Percentiles rank a stretch among this genome's conserved stretches.
These are phyloP conservation scores for Phytophthora vignae DNA, from an alignment of 352 stramenopile genomes.

Conservation along the genomic window DNA sequence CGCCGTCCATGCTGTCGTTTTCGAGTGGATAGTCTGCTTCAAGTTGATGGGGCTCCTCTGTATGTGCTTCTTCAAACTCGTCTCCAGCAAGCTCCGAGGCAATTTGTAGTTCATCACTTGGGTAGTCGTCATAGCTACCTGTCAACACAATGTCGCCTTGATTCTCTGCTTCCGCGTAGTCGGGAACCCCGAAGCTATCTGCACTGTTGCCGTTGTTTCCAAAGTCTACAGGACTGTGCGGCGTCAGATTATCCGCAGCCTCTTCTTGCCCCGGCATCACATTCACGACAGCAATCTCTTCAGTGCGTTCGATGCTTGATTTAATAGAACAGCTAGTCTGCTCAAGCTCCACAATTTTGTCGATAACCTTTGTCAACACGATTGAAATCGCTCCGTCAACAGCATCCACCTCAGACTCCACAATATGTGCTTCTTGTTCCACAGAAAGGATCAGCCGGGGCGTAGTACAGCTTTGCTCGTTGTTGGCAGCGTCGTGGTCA, in stretches of 20 bases:
- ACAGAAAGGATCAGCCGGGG: neutral
- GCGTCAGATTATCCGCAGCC: neutral
- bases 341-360: constrained; percentile 7
- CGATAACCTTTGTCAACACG: constrained; percentile 6
- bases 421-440: neutral
- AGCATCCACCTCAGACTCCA: neutral
- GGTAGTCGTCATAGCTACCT: neutral
- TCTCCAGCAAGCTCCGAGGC: neutral
- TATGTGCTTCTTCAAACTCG: neutral
- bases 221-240: neutral
- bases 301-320: neutral
- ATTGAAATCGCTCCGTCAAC: constrained; percentile 3
- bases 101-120: neutral
- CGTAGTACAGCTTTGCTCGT: neutral
- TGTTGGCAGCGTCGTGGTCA: neutral
- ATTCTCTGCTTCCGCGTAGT: neutral
- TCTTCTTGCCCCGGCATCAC: neutral
- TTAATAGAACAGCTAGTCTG: neutral
- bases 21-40: neutral
- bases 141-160: neutral
- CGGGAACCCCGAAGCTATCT: neutral
- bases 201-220: neutral
- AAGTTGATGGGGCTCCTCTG: neutral
- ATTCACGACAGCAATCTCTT: neutral
- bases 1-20: neutral